Base-by-base conservation (phyloP, 305 asterid genomes). In the Ilex paraguariensis region DNA sequence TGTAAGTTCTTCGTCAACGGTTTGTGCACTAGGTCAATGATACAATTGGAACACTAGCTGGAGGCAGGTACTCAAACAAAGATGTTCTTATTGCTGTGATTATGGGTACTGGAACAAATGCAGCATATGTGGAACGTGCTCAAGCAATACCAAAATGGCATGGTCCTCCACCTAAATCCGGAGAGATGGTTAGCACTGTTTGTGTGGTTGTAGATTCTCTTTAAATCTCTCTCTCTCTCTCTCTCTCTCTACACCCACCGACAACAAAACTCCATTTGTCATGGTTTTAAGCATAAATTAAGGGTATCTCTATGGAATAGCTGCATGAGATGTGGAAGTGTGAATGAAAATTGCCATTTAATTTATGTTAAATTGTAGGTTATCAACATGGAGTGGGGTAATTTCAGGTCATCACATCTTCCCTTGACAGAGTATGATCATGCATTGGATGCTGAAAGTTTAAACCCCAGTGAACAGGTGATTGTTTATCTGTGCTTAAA, bases 321-420 rank as follows among this genome's bases (percentile, higher is more conserved):
- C 42, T 0, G 6, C 42, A 36, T 36, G 42, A 36, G 42, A 36
- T 36, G 9, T 4, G 9, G 9, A 36, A 36, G 42, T 36, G 42
- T 4, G 9, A 36, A 36, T 5, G 42, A 36, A 36, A 36, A 36
- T 36, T 36, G 42, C 9, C 9, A 21, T 21, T 21, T 21, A 21
- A 21, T 49, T n/a, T 16, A 21, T 53, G 39, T 58, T 21, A 28
- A 44, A 53, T 30, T 70, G 67, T 70, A 88, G 98, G 97, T 84
- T 76, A 85, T 88, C 73, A 88, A 91, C 66, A 88, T 88, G 95
- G 98, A 91, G 77, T 91, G 96, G 98, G 98, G 95, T 54, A 88
- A 87, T 83, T 88, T 88, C 73, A 80, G 80, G 71, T 82, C 95
- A 14, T 85, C 94, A 9, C 88, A 83, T 70, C 95, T 91, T 66